These are phyloP conservation scores for Periconia sp. DNA, from an alignment of 2,329 filamentous ascomycete genomes.

Conservation along the genomic window DNA sequence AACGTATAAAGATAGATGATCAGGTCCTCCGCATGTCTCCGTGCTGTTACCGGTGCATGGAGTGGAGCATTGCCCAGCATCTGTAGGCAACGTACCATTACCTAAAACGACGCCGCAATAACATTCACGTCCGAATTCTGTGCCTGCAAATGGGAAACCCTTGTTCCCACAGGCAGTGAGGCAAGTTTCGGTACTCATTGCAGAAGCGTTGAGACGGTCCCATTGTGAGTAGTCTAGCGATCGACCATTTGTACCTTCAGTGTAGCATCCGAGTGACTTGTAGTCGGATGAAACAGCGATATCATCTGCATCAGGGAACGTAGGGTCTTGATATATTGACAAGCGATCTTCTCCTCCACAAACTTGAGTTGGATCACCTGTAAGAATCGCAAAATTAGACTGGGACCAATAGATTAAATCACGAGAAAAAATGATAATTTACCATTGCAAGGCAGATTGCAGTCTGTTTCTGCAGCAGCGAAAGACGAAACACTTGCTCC, in stretches of 20 bases:
- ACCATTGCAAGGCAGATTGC: constrained; percentile 23
- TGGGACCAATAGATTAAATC: not conserved
- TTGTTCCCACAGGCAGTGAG: constrained; percentile 42
- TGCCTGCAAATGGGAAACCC: constrained; percentile 43
- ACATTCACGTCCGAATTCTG: constrained; percentile 25
- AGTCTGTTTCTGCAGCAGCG: constrained; percentile 14
- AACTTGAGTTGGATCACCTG: constrained; percentile 14
- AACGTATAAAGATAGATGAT: constrained; percentile 26
- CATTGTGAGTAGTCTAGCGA: constrained; percentile 27
- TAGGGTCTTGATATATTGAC: constrained; percentile 41
- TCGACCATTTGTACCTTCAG: constrained; percentile 34
- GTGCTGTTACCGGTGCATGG: constrained; percentile 14
- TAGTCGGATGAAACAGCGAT: constrained; percentile 24
- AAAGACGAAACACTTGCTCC: constrained; percentile 14
- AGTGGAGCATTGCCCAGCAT: constrained; percentile 9
- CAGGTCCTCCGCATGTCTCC: constrained; percentile 14
- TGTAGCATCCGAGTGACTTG: constrained; percentile 43
- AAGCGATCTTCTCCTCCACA: constrained; percentile 21
- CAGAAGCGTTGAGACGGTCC: constrained; percentile 30
- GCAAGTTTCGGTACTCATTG: constrained; percentile 44
- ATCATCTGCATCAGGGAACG: constrained; percentile 31
- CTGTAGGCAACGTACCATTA: constrained; percentile 26
- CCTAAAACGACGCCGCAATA: constrained; percentile 43
- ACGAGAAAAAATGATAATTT: not conserved
- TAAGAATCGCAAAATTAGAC: not conserved